Base-by-base conservation (phyloP, 2,329 filamentous ascomycete species). In the Cyphellophora attinorum region DNA sequence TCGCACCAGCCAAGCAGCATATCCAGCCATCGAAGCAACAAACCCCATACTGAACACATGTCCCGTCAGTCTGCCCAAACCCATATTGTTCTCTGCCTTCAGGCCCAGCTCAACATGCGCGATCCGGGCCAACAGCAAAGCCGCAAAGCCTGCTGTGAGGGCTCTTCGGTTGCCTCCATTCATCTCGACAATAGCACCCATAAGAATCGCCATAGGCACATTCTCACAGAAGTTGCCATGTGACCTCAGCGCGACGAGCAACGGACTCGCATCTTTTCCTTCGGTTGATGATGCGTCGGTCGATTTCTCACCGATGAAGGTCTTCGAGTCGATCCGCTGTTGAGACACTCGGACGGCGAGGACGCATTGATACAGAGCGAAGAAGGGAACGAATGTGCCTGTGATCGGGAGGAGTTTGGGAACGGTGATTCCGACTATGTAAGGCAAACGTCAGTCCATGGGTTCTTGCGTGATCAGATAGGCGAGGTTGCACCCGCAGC, bases 221-320 rank as follows among this genome's bases (percentile, higher is more conserved):
- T 62, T 64, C 43, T 67, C 63, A 19, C 57, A 38, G 42, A 64
- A 67, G 35, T 65, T 67, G 18, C 49, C 40, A 35, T 64, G 59
- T 17, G 51, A 48, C 23, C 62, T 55, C 8, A 43, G 49, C 5
- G 55, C 53, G 19, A 61, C 45, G 38, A 54, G 55, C 13, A 66
- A 51, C 15, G 53, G 48, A 4, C 35, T 10, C 11, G 23, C 15
- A 23, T 37, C 28, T 14, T 27, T 13, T 3, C 31, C 17, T 27
- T 46, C 28, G 16, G 39, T 11, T 14, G 33, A 14, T 35, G 31
- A 32, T 12, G 35, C 40, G 30, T 37, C 19, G 16, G 42, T 37
- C 29, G 37, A 34, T 6, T 31, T 36, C 21, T 33, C 40, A 29
- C 51, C 50, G 5, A 53, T 42, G 38, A 29, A 48, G 45, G 51